phyloP scores from a whole-genome alignment of 352 stramenopile species.

The Blastocystis hominis region DNA sequence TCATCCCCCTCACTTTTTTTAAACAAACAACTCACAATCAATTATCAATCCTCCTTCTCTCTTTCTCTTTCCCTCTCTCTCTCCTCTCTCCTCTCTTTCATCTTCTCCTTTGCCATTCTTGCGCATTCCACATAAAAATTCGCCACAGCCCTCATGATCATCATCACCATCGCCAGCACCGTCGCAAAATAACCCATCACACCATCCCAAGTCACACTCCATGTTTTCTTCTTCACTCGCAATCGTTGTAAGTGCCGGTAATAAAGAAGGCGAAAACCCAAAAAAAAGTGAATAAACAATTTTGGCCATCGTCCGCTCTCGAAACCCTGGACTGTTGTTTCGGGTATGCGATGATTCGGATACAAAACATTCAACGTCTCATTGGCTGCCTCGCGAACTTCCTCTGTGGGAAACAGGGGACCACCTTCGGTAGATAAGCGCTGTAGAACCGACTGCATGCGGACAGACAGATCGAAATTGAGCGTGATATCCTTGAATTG shows the following conservation, averaged over 20 bases:
- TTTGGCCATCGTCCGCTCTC: constrained; percentile 3
- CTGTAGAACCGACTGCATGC: constrained; percentile 34
- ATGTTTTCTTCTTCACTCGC: not conserved
- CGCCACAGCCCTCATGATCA: not conserved
- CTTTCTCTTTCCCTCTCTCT: no score
- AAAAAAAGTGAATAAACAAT: constrained; percentile 39
- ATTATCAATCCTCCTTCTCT: no score
- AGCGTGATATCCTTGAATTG: constrained; percentile 25
- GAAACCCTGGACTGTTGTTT: not conserved
- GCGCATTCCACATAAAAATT: not conserved
- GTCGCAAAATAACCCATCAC: not conserved
- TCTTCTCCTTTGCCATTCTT: not conserved
- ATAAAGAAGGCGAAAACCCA: constrained; percentile 2
- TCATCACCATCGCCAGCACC: not conserved
- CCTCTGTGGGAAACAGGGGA: constrained; percentile 13
- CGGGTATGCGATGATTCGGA: no score
- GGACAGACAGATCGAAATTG: constrained; percentile 30
- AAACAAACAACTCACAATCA: no score
- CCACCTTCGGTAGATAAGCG: constrained; percentile 3
- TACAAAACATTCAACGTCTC: constrained; percentile 1
- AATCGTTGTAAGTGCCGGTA: not conserved
- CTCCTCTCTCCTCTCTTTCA: not conserved
- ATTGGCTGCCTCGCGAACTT: not conserved
- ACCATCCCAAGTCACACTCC: not conserved
- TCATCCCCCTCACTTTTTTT: no score